Conservation (phyloP, 1,284 basidiomycete genomes). For the Trametes pubescens region DNA sequence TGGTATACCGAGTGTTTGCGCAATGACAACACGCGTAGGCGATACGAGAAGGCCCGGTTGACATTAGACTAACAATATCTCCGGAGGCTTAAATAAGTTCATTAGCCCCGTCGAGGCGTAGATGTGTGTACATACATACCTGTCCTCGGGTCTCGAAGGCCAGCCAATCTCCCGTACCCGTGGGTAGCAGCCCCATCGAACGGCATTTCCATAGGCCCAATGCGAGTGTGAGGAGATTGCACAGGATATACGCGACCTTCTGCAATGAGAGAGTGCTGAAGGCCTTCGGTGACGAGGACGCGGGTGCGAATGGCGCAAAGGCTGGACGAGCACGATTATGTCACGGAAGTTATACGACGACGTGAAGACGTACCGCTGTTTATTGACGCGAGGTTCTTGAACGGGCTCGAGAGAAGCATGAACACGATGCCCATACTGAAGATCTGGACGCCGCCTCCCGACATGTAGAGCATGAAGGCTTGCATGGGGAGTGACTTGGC, state of each 20-base stretch:
- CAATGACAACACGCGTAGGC: not conserved
- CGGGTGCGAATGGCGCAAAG: constrained; percentile 71
- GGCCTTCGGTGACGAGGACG: constrained; percentile 57
- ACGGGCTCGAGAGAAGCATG: constrained; percentile 85
- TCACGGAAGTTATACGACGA: too few species aligned
- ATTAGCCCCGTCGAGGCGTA: not conserved
- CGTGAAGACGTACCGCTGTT: constrained; percentile 76
- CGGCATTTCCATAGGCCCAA: constrained; percentile 92
- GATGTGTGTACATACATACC: constrained; percentile 52
- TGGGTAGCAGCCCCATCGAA: constrained; percentile 88
- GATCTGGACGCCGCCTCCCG: constrained; percentile 90
- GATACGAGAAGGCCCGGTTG: not conserved
- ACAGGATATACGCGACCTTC: constrained; percentile 73
- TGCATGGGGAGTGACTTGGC: constrained; percentile 94
- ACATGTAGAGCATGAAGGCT: constrained; percentile 96
- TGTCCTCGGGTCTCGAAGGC: constrained; percentile 84
- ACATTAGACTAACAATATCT: constrained; percentile 13
- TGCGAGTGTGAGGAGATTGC: constrained; percentile 77
- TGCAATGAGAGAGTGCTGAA: constrained; percentile 65
- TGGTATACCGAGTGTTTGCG: constrained; percentile 11
- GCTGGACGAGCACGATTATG: constrained; percentile 54
- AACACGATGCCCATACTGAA: constrained; percentile 95
- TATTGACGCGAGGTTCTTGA: constrained; percentile 81
- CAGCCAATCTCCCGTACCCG: constrained; percentile 90
- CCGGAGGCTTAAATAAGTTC: constrained; percentile 8